A percentile compares a stretch with the other conserved stretches of the same genome.
phyloP scores from a whole-genome alignment of 352 stramenopile genomes.

The Phytophthora macrochlamydospora region DNA sequence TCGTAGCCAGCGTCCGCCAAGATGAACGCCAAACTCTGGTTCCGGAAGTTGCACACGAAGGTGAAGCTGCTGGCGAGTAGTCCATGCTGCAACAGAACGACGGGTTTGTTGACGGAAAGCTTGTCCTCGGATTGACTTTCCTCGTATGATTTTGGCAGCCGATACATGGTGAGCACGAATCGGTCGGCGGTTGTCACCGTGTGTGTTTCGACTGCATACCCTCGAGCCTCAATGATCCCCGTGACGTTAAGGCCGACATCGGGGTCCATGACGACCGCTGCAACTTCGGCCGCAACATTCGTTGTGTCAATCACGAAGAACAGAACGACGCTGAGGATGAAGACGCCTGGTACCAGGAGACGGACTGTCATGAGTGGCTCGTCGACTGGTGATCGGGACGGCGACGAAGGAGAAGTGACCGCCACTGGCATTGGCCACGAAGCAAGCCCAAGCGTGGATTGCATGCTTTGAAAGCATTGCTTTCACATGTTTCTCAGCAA shows the following conservation, averaged over 20 bases:
- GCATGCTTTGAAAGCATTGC: too few species aligned
- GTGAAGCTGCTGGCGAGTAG: constrained; percentile 58
- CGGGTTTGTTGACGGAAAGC: constrained; percentile 52
- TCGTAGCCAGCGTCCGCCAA: constrained; percentile 58
- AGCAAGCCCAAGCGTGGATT: background rate
- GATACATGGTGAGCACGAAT: constrained; percentile 66
- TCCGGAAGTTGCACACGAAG: constrained; percentile 56
- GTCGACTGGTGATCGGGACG: too few species aligned
- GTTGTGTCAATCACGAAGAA: too few species aligned
- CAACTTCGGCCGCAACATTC: background rate
- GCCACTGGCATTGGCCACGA: too few species aligned
- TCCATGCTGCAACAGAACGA: constrained; percentile 54
- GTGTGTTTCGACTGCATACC: constrained; percentile 55
- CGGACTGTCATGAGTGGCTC: too few species aligned
- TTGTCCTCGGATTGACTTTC: constrained; percentile 32
- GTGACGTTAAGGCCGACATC: constrained; percentile 31
- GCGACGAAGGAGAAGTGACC: too few species aligned
- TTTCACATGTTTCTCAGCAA: background rate
- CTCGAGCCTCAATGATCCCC: constrained; percentile 38
- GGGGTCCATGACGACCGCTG: constrained; percentile 22
- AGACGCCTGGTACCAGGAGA: background rate
- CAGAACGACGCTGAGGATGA: background rate
- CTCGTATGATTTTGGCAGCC: constrained; percentile 44
- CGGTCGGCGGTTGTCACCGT: constrained; percentile 49
- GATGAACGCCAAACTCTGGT: constrained; percentile 55